Base-by-base conservation (phyloP, 2,329 filamentous ascomycete genomes). In the Neonectria neomacrospora region DNA sequence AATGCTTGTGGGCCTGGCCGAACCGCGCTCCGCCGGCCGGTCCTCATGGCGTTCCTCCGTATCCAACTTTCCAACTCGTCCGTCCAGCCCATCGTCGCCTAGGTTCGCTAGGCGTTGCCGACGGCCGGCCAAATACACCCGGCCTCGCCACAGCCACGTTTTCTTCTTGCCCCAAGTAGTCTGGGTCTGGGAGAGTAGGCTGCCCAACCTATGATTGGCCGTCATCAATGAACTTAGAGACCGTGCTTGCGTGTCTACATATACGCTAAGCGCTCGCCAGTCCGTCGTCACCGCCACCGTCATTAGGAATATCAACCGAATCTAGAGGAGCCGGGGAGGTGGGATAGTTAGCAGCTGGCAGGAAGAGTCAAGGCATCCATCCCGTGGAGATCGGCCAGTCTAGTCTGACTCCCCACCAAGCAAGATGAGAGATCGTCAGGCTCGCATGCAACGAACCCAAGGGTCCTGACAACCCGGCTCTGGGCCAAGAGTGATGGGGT, bases 121-220 rank as follows among this genome's bases (percentile, higher is more conserved):
- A 68, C 47, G 30, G 37, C 39, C 37, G 48, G 16, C 34, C 42
- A 54, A 51, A 50, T 22, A 28, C 41, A 16, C 22, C 26, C 39
- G 22, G 45, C 28, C 61, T 71, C 52, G 68, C 65, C 65, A 61
- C 64, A 72, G 70, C 70, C 68, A 72, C 70, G 67, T 67, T 71
- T 67, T 62, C 61, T 66, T 54, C 60, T 61, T 55, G 42, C 57
- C 57, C 47, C 56, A 41, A 45, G 20, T 10, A 44, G 60, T 51
- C 45, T 42, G 34, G 32, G 60, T 51, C 45, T 42, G 34, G 32
- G 54, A 69, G 70, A 68, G 65, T 44, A n/a, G 11, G n/a, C 26
- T 18, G 42, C 9, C 58, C 52, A 61, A 55, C 58, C 52, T 55
- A 55, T 55, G 51, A 20, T 9, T 41, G 51, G 26, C 8, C 41